Evolutionary conservation across 345 rosid genomes (phyloP), one percentile per base, ranked within the genome.

Genomic region (Tarenaya hassleriana): DNA sequence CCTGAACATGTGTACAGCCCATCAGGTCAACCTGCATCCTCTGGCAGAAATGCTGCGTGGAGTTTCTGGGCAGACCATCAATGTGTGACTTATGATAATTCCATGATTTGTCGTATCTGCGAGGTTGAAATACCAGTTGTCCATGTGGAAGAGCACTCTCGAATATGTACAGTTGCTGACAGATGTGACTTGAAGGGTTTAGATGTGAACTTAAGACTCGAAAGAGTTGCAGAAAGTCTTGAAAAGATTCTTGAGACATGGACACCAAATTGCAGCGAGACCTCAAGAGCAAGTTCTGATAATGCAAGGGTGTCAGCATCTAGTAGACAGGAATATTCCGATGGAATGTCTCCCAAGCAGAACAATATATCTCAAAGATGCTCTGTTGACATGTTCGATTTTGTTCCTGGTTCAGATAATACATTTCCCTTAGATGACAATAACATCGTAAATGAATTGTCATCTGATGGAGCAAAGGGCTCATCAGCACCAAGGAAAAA

Each of bases 91-190:
- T 91, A 76, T 61, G 98, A 83, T 50, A 79, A 83, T 76, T 76
- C 82, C 13, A 92, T 92, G 97, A 92, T 92, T 56, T 92, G 98
- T 19, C 86, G 98, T 16, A 92, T 92, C 34, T 92, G 98, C 73
- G 98, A 92, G 79, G 95, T 88, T 34, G 95, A 88, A 69, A 92
- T 92, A 77, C 98, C 98, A n/a, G 82, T 83, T 44, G 95, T 88
- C 45, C 98, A 88, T 60, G 98, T 92, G 41, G 95, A 85, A 73
- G 97, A 88, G 67, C 98, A 92, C 73, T 92, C 98, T 74, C 70
- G 76, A 14, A 85, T 92, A 61, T 92, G 97, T 63, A 88, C 95
- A 8, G 81, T 88, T 52, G 91, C 94, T 66, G 97, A 92, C 65
- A 81, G 98, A 65, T 92, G 98, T 71, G 98, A 92, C 72, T 66